Percentiles rank a stretch among this genome's conserved stretches.
Evolutionary conservation across 192 early-diverging fungal genomes (phyloP).

Genomic region (Coemansia nantahalensis): DNA sequence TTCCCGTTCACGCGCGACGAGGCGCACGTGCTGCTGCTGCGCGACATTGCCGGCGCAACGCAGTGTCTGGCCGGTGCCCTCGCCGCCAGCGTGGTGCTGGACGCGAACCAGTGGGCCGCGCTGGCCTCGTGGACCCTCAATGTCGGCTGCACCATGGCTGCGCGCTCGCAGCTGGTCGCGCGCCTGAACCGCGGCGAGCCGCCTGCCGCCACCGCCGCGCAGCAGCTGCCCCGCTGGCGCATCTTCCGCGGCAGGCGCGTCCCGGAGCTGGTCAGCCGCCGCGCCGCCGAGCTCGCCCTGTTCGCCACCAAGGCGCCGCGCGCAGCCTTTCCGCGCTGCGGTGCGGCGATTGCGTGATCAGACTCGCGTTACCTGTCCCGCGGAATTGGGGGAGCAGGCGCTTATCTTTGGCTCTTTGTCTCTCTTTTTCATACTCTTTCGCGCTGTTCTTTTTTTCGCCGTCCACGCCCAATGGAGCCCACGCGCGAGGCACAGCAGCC

Average conservation of each 20-base stretch:
- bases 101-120: conserved; percentile 36
- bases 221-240: conserved; percentile 13
- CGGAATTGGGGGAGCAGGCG: neutral
- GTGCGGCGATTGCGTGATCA: neutral
- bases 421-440: too few relatives aligned
- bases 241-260: neutral
- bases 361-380: neutral
- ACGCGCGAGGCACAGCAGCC: neutral
- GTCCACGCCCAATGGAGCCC: too few relatives aligned
- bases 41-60: conserved; percentile 8
- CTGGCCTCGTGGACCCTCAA: conserved; percentile 31
- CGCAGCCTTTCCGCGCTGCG: neutral
- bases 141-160: conserved; percentile 19
- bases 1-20: neutral
- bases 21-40: conserved; percentile 10
- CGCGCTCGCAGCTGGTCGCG: conserved; percentile 12
- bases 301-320: conserved; percentile 3
- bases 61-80: conserved; percentile 8
- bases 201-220: conserved; percentile 1
- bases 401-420: too few relatives aligned
- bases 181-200: too few relatives aligned
- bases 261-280: neutral
- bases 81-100: neutral
- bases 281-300: conserved; percentile 13
- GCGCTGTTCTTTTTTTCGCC: too few relatives aligned